Percentiles rank a stretch among this genome's conserved stretches.
These are phyloP conservation scores for Mycena rosella DNA, from an alignment of 768 basidiomycete species.

Conservation along the genomic window DNA sequence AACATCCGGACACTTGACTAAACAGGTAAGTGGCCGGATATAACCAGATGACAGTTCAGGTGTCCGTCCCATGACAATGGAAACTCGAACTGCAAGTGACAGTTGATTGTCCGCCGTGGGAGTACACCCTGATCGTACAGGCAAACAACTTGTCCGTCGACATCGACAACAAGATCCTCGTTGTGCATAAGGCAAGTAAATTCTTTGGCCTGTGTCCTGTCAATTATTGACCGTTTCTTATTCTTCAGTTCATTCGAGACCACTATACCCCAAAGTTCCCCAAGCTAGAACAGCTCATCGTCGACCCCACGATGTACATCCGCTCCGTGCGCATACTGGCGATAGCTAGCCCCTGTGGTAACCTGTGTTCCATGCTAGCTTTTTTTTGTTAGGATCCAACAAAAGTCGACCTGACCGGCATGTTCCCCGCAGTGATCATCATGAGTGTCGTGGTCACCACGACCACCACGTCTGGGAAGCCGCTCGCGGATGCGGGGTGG, in stretches of 20 bases:
- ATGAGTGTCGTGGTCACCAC: conserved; percentile 98
- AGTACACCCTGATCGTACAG: too few relatives aligned
- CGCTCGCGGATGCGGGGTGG: too few relatives aligned
- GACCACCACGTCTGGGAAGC: conserved; percentile 87
- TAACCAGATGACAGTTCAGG: too few relatives aligned
- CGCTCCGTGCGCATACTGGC: conserved; percentile 89
- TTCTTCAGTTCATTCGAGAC: conserved; percentile 91
- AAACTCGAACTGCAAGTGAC: too few relatives aligned
- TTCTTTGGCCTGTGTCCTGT: conserved; percentile 7
- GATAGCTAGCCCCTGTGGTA: conserved; percentile 53
- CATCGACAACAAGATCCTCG: conserved; percentile 96
- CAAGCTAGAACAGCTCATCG: conserved; percentile 96
- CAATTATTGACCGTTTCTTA: conserved; percentile 35
- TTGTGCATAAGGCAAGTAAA: conserved; percentile 92
- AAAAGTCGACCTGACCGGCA: conserved; percentile 79
- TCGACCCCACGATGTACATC: conserved; percentile 93
- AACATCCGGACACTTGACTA: too few relatives aligned
- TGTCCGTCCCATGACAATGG: too few relatives aligned
- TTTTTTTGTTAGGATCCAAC: conserved; percentile 62
- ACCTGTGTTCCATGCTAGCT: conserved; percentile 9
- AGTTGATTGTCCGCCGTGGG: too few relatives aligned
- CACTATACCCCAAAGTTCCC: conserved; percentile 97
- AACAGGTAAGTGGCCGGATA: too few relatives aligned
- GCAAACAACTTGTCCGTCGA: too few relatives aligned
- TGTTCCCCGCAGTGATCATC: conserved; percentile 89